Conservation (phyloP, 371 early-diverging fungal genomes). For the Mucor ambiguus region DNA sequence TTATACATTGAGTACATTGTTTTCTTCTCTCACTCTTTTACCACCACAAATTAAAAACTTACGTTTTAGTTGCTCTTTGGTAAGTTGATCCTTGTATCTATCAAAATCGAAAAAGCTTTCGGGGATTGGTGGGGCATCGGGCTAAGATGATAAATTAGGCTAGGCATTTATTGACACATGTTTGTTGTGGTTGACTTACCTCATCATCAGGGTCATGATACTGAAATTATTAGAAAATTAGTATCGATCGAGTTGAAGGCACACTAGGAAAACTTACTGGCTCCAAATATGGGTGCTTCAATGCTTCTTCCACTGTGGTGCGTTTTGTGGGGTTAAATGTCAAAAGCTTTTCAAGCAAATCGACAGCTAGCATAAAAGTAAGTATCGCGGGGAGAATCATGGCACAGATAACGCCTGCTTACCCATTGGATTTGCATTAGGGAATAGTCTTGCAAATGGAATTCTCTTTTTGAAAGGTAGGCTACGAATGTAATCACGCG, state of each 20-base stretch:
- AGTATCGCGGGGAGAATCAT: no score
- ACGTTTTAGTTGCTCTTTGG: constrained; percentile 83
- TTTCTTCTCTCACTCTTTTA: no score
- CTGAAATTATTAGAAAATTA: constrained; percentile 22
- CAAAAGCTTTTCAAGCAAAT: constrained; percentile 91
- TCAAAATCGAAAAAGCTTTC: constrained; percentile 89
- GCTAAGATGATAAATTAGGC: constrained; percentile 27
- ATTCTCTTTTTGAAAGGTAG: constrained; percentile 90
- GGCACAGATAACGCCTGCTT: constrained; percentile 23
- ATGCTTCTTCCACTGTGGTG: constrained; percentile 92
- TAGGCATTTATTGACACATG: not conserved
- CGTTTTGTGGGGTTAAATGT: constrained; percentile 93
- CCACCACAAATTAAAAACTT: constrained; percentile 19
- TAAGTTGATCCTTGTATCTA: constrained; percentile 83
- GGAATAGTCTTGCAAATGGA: constrained; percentile 80
- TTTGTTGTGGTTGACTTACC: constrained; percentile 17
- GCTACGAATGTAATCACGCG: constrained; percentile 90
- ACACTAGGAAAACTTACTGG: constrained; percentile 10
- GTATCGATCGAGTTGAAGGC: not conserved
- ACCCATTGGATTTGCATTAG: constrained; percentile 77
- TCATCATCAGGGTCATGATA: constrained; percentile 88
- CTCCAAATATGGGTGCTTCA: constrained; percentile 87
- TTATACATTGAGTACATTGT: not conserved
- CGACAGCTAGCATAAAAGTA: constrained; percentile 60
- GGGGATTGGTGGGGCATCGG: constrained; percentile 76